Evolutionary conservation across 2,329 filamentous ascomycete genomes (phyloP), one percentile per base, ranked within the genome.

Genomic region (Hymenoscyphus albidus): DNA sequence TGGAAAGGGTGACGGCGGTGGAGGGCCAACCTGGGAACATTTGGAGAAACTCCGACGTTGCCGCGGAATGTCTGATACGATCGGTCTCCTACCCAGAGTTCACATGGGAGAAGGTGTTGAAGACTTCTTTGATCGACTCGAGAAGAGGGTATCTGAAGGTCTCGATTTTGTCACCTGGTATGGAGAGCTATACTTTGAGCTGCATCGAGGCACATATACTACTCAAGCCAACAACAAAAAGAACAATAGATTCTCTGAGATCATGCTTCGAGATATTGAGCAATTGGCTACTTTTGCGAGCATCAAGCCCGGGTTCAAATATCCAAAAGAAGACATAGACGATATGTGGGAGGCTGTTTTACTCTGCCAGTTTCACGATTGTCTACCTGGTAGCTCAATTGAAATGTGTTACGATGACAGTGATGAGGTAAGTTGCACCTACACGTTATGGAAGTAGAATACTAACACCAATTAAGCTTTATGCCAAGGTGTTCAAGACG

Each of bases 341-440:
- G 84, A 89, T 64, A 96, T 99, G 88, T 99, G 95, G 95, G 94
- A 98, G 80, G 84, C 85, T 63, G 89, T 94, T 2, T 82, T 98
- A 31, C 85, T 98, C 32, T 98, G 94, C 70, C 95, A 99, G 74
- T 99, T 99, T 82, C 95, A 99, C 70, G 95, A 99, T 75, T 98
- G 95, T 75, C 82, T 99, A 61, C 95, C 95, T 0, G 95, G 95
- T 63, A 97, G 92, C 75, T 91, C 88, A 40, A 98, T 99, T 71
- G 93, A 96, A 77, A 97, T 98, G 93, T 97, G 93, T 77, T 98
- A 98, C 73, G 92, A 96, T 76, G 95, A 99, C 75, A 96, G 93
- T 2, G 90, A 97, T 74, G 85, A 93, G 79, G 85, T 86, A 77
- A 75, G 78, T 71, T 56, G 18, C 14, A 39, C 6, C 13, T 51